Conservation (phyloP, 495 filamentous ascomycete genomes). For the Trichoderma asperelloides region DNA sequence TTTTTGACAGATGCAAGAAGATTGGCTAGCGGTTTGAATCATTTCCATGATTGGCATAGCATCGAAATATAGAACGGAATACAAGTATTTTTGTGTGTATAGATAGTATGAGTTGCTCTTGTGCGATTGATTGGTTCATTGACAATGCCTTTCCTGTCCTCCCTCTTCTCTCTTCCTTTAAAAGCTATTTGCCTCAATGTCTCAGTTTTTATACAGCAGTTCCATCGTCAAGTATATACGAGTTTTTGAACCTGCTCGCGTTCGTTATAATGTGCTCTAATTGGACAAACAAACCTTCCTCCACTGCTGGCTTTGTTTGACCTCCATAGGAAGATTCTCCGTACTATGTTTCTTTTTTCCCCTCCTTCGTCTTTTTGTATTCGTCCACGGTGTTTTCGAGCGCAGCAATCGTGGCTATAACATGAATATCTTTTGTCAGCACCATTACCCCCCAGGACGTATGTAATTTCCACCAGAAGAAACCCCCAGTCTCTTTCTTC, state of each 20-base stretch:
- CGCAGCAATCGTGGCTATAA: conserved; percentile 22
- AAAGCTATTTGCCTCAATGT: too few species aligned
- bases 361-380: conserved; percentile 2
- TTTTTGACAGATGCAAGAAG: background rate
- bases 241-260: too few species aligned
- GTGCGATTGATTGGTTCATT: background rate
- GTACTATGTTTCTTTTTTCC: background rate
- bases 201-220: too few species aligned
- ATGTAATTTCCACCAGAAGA: background rate
- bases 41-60: background rate
- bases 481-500: too few species aligned
- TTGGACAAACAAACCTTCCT: background rate
- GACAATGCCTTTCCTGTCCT: background rate
- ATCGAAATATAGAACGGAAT: too few species aligned
- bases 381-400: conserved; percentile 18
- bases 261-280: too few species aligned
- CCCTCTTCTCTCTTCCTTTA: too few species aligned
- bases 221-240: too few species aligned
- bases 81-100: too few species aligned
- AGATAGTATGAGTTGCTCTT: too few species aligned
- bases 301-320: background rate
- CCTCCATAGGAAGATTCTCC: background rate
- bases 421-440: background rate
- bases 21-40: background rate
- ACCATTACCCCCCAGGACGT: background rate